phyloP scores from a whole-genome alignment of 2,329 filamentous ascomycete genomes.

The Blastomyces parvus region DNA sequence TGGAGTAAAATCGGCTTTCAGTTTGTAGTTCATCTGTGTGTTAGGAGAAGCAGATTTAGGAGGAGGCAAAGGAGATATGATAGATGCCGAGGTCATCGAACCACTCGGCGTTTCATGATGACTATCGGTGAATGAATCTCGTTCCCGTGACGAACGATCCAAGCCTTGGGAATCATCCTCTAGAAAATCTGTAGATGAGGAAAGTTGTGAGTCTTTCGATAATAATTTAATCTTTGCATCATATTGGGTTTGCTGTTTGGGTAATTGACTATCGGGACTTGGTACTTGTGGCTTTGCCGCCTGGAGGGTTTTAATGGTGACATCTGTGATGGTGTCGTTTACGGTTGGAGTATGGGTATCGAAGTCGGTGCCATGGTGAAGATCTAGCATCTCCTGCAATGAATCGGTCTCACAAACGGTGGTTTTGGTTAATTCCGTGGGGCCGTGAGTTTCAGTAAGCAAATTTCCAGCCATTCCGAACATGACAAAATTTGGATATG shows the following conservation, averaged over 20 bases:
- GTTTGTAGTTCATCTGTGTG: conserved; percentile 13
- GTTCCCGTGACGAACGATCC: conserved; percentile 17
- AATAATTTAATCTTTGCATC: neutral
- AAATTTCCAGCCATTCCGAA: conserved; percentile 3
- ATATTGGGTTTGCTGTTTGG: neutral
- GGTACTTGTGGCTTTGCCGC: neutral
- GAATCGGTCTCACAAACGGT: neutral
- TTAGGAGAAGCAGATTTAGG: conserved; percentile 16
- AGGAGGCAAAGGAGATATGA: conserved; percentile 19
- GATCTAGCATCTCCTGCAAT: conserved; percentile 1
- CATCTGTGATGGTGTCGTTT: neutral
- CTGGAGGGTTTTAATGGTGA: neutral
- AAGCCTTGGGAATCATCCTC: conserved; percentile 17
- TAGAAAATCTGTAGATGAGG: conserved; percentile 7
- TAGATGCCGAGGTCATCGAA: conserved; percentile 24
- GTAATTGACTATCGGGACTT: neutral
- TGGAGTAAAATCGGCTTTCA: conserved; percentile 13
- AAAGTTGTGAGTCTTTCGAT: neutral
- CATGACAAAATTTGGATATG: neutral
- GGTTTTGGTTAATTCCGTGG: neutral
- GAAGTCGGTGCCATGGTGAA: neutral
- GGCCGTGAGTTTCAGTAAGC: neutral
- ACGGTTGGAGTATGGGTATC: neutral
- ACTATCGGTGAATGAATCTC: conserved; percentile 19
- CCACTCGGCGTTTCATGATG: conserved; percentile 25